Percentiles rank a stretch among this genome's conserved stretches.
phyloP scores from a whole-genome alignment of 78 protist species.

The Protostelium mycophagum region DNA sequence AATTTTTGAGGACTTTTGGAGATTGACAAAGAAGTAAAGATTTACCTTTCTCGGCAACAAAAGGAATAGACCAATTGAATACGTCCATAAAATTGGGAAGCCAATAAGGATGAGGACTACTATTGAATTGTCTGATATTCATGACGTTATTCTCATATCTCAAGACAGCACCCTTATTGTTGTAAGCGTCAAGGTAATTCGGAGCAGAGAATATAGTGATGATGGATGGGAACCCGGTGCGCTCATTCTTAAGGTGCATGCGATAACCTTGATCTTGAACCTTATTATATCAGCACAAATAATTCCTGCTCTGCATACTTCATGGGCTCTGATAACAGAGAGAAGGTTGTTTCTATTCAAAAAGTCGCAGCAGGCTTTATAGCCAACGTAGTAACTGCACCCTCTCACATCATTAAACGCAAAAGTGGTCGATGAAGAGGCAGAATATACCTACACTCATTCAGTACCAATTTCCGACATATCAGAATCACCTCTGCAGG shows the following conservation, averaged over 20 bases:
- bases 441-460: background rate
- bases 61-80: slow-evolving; percentile 98
- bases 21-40: slow-evolving; percentile 31
- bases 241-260: slow-evolving; percentile 72
- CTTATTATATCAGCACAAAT: background rate
- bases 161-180: slow-evolving; percentile 89
- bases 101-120: slow-evolving; percentile 95
- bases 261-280: slow-evolving; percentile 70
- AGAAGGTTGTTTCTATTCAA: slow-evolving; percentile 83
- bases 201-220: slow-evolving; percentile 98
- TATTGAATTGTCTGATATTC: slow-evolving; percentile 95
- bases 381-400: slow-evolving; percentile 84
- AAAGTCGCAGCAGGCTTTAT: slow-evolving; percentile 86
- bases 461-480: background rate
- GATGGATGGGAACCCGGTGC: slow-evolving; percentile 95
- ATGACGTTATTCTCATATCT: slow-evolving; percentile 87
- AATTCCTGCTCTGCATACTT: slow-evolving; percentile 85
- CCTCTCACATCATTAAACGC: slow-evolving; percentile 86
- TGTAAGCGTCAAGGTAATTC: slow-evolving; percentile 95
- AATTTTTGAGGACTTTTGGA: background rate
- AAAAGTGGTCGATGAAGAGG: slow-evolving; percentile 25
- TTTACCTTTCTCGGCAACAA: slow-evolving; percentile 90
- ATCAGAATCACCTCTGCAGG: slow-evolving; percentile 79
- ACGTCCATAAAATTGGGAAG: slow-evolving; percentile 98
- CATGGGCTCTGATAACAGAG: slow-evolving; percentile 98